Evolutionary conservation across 176 grass and related monocot species (phyloP).

Genomic region (Triticum dicoccoides): DNA sequence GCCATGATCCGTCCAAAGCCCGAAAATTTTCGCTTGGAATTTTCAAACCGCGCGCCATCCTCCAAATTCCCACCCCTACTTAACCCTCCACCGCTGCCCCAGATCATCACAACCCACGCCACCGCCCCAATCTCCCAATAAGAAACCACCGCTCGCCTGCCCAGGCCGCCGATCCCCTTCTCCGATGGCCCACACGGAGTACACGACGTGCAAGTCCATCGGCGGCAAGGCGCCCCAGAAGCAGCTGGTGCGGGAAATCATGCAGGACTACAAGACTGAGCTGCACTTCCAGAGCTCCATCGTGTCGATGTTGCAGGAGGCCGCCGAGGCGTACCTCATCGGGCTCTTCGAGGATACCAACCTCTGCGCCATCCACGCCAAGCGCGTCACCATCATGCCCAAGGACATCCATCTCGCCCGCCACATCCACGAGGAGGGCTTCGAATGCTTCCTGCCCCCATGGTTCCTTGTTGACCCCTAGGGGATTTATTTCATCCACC

Average conservation of each 20-base stretch:
- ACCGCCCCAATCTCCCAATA: neutral
- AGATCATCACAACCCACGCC: neutral
- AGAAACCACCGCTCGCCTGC: neutral
- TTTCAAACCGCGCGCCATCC: neutral
- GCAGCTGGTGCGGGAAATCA: conserved; percentile 59
- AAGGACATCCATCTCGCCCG: conserved; percentile 69
- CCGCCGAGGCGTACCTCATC: conserved; percentile 63
- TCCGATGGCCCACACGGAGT: conserved; percentile 62
- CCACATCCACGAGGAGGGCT: conserved; percentile 50
- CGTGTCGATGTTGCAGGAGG: conserved; percentile 55
- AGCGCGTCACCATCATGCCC: conserved; percentile 71
- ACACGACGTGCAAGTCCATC: conserved; percentile 62
- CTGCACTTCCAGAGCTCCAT: conserved; percentile 66
- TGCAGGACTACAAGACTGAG: conserved; percentile 62
- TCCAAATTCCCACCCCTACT: neutral
- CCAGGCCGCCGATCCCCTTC: conserved; percentile 22
- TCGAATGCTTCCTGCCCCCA: neutral
- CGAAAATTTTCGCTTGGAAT: neutral
- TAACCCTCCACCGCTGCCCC: neutral
- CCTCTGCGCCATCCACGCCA: conserved; percentile 76
- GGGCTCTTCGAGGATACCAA: conserved; percentile 77
- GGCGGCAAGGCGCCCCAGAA: conserved; percentile 61
- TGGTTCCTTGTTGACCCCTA: neutral
- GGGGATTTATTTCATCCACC: neutral
- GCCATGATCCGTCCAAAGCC: neutral